Base-by-base conservation (phyloP, 1,284 basidiomycete species). In the Naganishia sp. region DNA sequence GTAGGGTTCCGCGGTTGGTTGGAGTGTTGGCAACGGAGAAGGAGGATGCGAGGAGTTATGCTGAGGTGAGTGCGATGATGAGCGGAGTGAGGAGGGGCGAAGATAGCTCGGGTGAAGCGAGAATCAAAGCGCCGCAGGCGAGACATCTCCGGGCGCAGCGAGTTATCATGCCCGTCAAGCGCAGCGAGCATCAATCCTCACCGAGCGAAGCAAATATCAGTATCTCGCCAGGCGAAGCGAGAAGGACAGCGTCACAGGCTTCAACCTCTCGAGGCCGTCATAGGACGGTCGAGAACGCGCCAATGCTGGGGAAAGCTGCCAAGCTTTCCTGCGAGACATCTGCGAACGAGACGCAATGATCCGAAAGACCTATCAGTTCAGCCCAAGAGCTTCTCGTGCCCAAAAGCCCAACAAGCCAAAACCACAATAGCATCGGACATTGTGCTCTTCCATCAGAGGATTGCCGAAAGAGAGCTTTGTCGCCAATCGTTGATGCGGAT, bases 1-100 rank as follows among this genome's bases (percentile, higher is more conserved):
- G 56, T 3, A 59, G 61, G 48, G 55, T 66, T 2, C 91, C 93
- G 6, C 91, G 88, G 75, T 84, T 99, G 28, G 88, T 98, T 64
- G 95, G 94, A 10, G 96, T 98, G 72, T 84, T 99, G 31, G 89
- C 92, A 1, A 96, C 93, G 1, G 86, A 87, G 0, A 88, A 89
- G 55, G 87, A 88, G 3, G 94, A 95, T 1, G 95, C 93, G 75
- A 87, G 86, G 74, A 88, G 86, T 70, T 99, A 99, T 75, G 91
- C 95, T 18, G 90, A 94, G 73, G 78, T 79, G 63, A 64, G 77
- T 72, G 6, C 15, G 15, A 21, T 18, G 46, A 33, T 31, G 50
- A 36, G 28, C 25, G 33, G 16, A 16, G 31, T 18, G 45, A 39
- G 28, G 55, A 44, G n/a, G 6, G 53, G 25, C 31, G 53, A 55